phyloP scores from a whole-genome alignment of 805 yeast genomes.

The Isabelozyma gotoi region DNA sequence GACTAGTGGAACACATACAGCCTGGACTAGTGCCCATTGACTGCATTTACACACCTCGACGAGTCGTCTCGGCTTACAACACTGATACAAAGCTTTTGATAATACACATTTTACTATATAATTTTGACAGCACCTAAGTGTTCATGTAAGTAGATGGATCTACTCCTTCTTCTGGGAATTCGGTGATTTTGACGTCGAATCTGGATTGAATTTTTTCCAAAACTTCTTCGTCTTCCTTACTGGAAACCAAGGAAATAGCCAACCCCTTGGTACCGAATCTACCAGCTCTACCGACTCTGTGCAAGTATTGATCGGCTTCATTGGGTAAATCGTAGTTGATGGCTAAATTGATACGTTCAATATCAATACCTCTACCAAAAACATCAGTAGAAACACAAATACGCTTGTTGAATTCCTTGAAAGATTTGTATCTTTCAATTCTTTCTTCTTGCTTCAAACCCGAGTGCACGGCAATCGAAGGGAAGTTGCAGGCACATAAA shows the following conservation, averaged over 20 bases:
- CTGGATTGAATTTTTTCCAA: conserved; percentile 92
- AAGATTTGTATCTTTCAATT: conserved; percentile 91
- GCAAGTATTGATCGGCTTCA: conserved; percentile 97
- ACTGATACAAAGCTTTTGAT: conserved; percentile 2
- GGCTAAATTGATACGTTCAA: conserved; percentile 96
- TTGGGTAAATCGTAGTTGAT: conserved; percentile 95
- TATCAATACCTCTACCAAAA: conserved; percentile 99
- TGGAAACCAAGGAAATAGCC: conserved; percentile 85
- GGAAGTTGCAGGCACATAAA: conserved; percentile 90
- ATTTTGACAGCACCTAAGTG: conserved; percentile 48
- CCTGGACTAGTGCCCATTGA: background rate
- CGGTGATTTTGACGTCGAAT: conserved; percentile 92
- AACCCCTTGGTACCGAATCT: conserved; percentile 99
- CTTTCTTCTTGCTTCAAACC: conserved; percentile 97
- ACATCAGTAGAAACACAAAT: conserved; percentile 98
- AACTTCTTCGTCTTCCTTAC: conserved; percentile 85
- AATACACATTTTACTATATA: background rate
- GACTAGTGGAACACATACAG: background rate
- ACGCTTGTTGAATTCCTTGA: conserved; percentile 97
- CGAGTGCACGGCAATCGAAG: conserved; percentile 94
- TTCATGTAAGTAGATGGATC: conserved; percentile 98
- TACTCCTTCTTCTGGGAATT: conserved; percentile 97
- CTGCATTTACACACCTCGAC: no score
- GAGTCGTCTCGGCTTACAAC: background rate
- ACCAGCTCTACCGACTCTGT: conserved; percentile 99